Evolutionary conservation across 257 asterid genomes (phyloP).

Genomic region (Capsicum pubescens): DNA sequence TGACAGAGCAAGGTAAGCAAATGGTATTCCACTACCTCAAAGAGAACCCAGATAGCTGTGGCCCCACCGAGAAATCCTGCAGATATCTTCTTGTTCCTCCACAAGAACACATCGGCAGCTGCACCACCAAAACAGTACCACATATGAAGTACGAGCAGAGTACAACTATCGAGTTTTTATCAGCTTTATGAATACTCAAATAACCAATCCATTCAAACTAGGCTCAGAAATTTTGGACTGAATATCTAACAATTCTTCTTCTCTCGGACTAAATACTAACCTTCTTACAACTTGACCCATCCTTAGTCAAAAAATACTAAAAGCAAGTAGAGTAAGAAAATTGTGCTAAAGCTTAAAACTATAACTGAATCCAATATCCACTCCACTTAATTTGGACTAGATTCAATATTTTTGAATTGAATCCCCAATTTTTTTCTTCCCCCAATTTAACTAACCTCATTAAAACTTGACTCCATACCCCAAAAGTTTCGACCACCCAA

Average conservation of each 20-base stretch:
- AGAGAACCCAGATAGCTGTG: conserved; percentile 77
- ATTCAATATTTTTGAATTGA: too few species aligned
- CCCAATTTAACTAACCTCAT: too few species aligned
- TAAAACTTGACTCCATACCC: too few species aligned
- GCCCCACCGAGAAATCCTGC: conserved; percentile 76
- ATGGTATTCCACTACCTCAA: conserved; percentile 78
- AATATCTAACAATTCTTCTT: not conserved
- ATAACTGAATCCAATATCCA: too few species aligned
- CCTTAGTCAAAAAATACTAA: not conserved
- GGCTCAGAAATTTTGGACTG: not conserved
- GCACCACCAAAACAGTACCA: conserved; percentile 33
- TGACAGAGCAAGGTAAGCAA: conserved; percentile 71
- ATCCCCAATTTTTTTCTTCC: too few species aligned
- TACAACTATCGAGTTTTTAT: not conserved
- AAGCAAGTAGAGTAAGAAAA: too few species aligned
- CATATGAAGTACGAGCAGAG: not conserved
- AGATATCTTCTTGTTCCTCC: conserved; percentile 90
- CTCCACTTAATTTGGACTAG: too few species aligned
- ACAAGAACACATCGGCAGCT: conserved; percentile 89
- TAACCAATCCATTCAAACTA: not conserved
- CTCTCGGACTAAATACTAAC: not conserved
- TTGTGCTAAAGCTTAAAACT: too few species aligned
- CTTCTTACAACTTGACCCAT: not conserved
- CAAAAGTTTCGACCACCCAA: too few species aligned
- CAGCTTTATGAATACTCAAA: not conserved